Conservation (phyloP, 2,329 filamentous ascomycete species). For the Xylaria sp. region DNA sequence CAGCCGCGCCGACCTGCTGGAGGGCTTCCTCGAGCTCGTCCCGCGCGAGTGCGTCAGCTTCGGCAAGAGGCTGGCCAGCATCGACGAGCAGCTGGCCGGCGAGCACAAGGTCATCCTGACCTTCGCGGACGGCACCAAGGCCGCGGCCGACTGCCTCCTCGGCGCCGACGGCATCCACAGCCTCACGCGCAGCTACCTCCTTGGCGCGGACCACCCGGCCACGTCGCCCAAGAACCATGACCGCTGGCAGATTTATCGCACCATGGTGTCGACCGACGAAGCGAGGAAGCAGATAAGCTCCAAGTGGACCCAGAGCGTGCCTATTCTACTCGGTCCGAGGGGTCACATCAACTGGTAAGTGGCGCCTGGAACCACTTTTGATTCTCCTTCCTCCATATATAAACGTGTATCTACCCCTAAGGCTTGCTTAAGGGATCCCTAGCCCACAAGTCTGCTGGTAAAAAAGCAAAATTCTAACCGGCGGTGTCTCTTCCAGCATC, state of each 20-base stretch:
- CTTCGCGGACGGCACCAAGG: slow-evolving; percentile 33
- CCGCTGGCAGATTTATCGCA: slow-evolving; percentile 37
- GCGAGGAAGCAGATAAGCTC: slow-evolving; percentile 33
- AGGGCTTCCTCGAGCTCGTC: slow-evolving; percentile 35
- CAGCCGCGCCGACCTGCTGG: slow-evolving; percentile 37
- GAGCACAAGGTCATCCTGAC: slow-evolving; percentile 20
- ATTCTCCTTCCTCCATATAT: not conserved
- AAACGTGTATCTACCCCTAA: not conserved
- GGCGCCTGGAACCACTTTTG: not conserved
- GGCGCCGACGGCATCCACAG: slow-evolving; percentile 42
- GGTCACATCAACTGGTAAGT: slow-evolving; percentile 37
- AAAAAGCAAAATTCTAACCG: not conserved
- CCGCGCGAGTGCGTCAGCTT: slow-evolving; percentile 28
- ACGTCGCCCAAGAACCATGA: slow-evolving; percentile 38
- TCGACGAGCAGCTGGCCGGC: slow-evolving; percentile 12
- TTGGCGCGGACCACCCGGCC: slow-evolving; percentile 37
- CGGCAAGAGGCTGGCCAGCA: slow-evolving; percentile 29
- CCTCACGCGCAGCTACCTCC: slow-evolving; percentile 33
- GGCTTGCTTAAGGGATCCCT: not conserved
- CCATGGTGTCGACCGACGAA: slow-evolving; percentile 33
- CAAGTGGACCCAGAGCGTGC: slow-evolving; percentile 36
- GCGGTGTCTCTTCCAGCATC: slow-evolving; percentile 19
- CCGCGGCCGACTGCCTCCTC: slow-evolving; percentile 37
- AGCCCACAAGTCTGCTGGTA: not conserved
- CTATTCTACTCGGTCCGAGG: slow-evolving; percentile 37